Conservation (phyloP, 768 basidiomycete genomes). For the Hebeloma cylindrosporum region DNA sequence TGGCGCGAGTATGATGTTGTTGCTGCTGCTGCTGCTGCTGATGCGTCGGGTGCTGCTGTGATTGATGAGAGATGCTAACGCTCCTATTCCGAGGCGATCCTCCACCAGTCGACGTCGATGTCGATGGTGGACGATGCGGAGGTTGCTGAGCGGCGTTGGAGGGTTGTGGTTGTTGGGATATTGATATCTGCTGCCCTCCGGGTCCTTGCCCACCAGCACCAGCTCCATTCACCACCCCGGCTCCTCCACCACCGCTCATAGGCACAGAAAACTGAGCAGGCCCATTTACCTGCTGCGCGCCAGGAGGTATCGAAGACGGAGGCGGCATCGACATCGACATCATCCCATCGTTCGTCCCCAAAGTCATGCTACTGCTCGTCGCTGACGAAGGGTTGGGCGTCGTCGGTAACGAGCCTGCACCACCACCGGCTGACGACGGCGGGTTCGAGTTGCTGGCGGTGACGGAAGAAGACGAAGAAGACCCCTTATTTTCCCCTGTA, state of each 20-base stretch:
- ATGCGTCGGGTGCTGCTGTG: constrained; percentile 1
- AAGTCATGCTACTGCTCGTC: no score
- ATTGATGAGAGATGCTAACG: no score
- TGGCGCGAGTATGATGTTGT: constrained; percentile 1
- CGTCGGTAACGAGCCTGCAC: constrained; percentile 5
- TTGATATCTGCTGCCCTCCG: constrained; percentile 13
- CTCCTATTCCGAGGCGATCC: constrained; percentile 14
- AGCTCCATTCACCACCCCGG: constrained; percentile 19
- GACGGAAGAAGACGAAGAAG: constrained; percentile 7
- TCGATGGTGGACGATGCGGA: constrained; percentile 19
- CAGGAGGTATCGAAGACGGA: constrained; percentile 36
- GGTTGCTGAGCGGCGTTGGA: constrained; percentile 6
- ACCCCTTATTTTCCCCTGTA: constrained; percentile 60
- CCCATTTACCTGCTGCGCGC: constrained; percentile 5
- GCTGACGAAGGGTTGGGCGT: background rate
- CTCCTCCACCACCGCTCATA: constrained; percentile 23
- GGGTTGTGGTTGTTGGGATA: constrained; percentile 1
- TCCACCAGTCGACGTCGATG: constrained; percentile 21
- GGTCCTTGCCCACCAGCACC: background rate
- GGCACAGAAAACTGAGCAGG: constrained; percentile 31
- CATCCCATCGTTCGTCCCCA: background rate
- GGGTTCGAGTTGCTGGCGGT: background rate
- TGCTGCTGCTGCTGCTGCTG: constrained; percentile 15
- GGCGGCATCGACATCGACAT: constrained; percentile 43
- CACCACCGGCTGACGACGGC: no score